Evolutionary conservation across 1,139 yeast species (phyloP), one percentile per base, ranked within the genome.

Genomic region (Yamadazyma dushanensis): DNA sequence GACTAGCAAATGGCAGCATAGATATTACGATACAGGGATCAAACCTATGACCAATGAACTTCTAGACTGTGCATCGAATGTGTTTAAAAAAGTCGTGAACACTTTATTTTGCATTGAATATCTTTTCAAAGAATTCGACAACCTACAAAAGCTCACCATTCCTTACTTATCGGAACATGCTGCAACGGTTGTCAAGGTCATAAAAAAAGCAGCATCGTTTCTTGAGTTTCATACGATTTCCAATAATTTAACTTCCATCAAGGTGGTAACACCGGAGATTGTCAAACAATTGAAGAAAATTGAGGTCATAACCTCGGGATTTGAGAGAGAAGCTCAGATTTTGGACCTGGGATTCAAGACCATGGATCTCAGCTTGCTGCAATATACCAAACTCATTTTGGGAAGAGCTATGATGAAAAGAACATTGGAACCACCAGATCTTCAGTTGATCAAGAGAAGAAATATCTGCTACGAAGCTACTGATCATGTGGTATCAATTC

Each of bases 331-430:
- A 42, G 46, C 63, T 7, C 31, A 44, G 8, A 49, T 62, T 9
- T 46, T 68, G 15, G 56, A 52, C 11, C 51, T 60, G 9, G 59
- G 63, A 8, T 66, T 62, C 37, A 40, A 45, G 16, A 56, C 68
- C 4, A 61, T 66, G 39, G 66, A 70, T 38, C 61, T 60, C 3
- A 57, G 67, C 13, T 47, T 70, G 34, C 58, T 53, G 35, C 67
- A 59, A 39, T 70, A 70, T 41, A 66, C 75, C 21, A 54, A 54
- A 32, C 51, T 66, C 8, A 52, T 70, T 8, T 48, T 70, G 29
- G 76, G 76, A 2, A 64, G 56, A 44, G 74, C 73, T 22, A 70
- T 70, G 17, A 51, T 70, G 38, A 67, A 67, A 43, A 46, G 66
- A 37, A 64, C 63, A 3, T 51, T 70, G 17, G 47, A 48, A n/a